Conservation (phyloP, 805 yeast species). For the Priceomyces castillae region DNA sequence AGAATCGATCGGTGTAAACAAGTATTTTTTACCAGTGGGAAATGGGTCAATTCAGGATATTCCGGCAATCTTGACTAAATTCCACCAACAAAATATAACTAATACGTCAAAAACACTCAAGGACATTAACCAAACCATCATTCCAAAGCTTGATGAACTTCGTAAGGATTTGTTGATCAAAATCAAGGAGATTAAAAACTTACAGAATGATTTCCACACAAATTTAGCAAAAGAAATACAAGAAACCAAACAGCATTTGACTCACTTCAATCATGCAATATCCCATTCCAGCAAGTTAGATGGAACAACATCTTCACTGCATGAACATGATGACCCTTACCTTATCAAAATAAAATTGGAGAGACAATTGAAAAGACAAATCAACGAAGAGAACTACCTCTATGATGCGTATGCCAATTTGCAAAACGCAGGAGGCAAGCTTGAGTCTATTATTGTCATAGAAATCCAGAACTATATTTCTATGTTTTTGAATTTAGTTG, state of each 20-base stretch:
- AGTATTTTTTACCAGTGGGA: constrained; percentile 74
- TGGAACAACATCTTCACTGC: constrained; percentile 13
- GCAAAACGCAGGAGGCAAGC: constrained; percentile 82
- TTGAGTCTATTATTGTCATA: constrained; percentile 79
- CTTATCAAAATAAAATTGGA: constrained; percentile 70
- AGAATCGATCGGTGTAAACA: constrained; percentile 34
- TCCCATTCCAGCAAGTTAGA: constrained; percentile 56
- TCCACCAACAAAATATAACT: constrained; percentile 42
- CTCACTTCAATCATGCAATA: constrained; percentile 55
- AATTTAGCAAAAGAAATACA: constrained; percentile 59
- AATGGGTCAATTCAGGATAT: constrained; percentile 73
- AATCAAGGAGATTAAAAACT: constrained; percentile 79
- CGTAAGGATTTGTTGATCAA: constrained; percentile 74
- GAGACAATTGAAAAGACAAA: constrained; percentile 70
- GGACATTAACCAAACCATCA: constrained; percentile 45
- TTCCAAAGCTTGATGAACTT: constrained; percentile 56
- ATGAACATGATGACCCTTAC: constrained; percentile 69
- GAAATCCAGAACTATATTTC: constrained; percentile 83
- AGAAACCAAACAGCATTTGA: constrained; percentile 39
- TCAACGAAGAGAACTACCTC: constrained; percentile 79
- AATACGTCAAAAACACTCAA: constrained; percentile 43
- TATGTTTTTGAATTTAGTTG: constrained; percentile 65
- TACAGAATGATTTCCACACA: constrained; percentile 83
- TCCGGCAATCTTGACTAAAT: constrained; percentile 60
- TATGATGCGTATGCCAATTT: constrained; percentile 87